Evolutionary conservation across 768 basidiomycete genomes (phyloP).

Genomic region (Pleurotus platypus): DNA sequence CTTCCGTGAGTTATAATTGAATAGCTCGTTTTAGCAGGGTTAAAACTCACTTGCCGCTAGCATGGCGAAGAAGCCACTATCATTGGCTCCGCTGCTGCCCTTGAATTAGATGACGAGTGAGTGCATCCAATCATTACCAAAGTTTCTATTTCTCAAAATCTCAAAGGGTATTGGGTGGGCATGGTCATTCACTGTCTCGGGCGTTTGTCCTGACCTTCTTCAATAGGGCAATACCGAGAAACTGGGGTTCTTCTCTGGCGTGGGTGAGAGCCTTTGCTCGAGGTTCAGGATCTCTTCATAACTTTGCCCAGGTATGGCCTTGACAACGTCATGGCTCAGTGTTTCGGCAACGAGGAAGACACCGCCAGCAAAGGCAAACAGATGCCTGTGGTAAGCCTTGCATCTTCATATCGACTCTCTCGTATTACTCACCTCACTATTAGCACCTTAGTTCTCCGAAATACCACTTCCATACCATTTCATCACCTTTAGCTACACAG

Average conservation of each 20-base stretch:
- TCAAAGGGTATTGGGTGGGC: slow-evolving; percentile 68
- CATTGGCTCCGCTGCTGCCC: slow-evolving; percentile 84
- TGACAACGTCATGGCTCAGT: slow-evolving; percentile 85
- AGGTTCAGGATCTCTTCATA: background rate
- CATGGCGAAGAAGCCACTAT: slow-evolving; percentile 91
- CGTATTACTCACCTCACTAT: slow-evolving; percentile 9
- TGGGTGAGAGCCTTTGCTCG: slow-evolving; percentile 27
- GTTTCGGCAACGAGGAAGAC: slow-evolving; percentile 85
- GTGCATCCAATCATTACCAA: too few relatives aligned
- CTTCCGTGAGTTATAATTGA: slow-evolving; percentile 51
- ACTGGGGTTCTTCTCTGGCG: slow-evolving; percentile 90
- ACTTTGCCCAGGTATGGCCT: slow-evolving; percentile 44
- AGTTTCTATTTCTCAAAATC: background rate
- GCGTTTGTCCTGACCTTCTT: background rate
- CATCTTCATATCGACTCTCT: background rate
- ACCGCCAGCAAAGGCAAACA: slow-evolving; percentile 80
- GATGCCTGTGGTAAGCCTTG: slow-evolving; percentile 79
- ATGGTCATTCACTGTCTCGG: background rate
- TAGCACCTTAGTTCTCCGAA: slow-evolving; percentile 84
- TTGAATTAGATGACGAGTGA: slow-evolving; percentile 82
- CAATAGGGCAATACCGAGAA: slow-evolving; percentile 84
- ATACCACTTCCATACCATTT: slow-evolving; percentile 92
- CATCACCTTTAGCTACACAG: slow-evolving; percentile 90
- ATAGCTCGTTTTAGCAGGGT: background rate
- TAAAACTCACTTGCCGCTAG: slow-evolving; percentile 29